These are phyloP conservation scores for Schwanniomyces occidentalis DNA, from an alignment of 805 yeast species.

Conservation along the genomic window DNA sequence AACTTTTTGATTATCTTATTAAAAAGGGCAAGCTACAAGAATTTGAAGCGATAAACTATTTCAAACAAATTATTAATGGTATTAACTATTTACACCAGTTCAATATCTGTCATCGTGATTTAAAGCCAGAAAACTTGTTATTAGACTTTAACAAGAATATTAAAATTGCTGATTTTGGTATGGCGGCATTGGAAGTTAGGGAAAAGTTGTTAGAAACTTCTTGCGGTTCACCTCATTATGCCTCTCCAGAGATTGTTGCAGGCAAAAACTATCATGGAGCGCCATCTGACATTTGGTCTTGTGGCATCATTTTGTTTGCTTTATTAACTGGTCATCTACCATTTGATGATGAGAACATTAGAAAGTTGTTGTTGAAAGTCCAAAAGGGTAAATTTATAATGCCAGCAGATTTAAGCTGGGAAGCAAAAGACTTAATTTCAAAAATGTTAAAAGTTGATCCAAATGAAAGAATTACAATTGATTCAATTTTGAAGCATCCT, in stretches of 20 bases:
- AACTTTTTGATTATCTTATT: constrained; percentile 72
- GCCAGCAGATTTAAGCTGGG: constrained; percentile 63
- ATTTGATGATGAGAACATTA: constrained; percentile 79
- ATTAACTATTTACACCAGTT: constrained; percentile 80
- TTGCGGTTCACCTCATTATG: constrained; percentile 88
- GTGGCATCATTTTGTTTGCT: constrained; percentile 82
- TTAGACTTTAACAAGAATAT: constrained; percentile 67
- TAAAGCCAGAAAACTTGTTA: constrained; percentile 77
- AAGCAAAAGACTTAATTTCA: constrained; percentile 66
- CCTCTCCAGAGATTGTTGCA: constrained; percentile 83
- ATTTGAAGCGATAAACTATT: constrained; percentile 71
- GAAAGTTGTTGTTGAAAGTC: constrained; percentile 68
- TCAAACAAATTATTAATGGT: constrained; percentile 75
- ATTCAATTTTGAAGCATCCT: constrained; percentile 60
- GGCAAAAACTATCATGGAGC: constrained; percentile 80
- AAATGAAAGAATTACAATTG: constrained; percentile 65
- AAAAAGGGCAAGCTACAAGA: constrained; percentile 71
- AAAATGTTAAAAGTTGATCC: constrained; percentile 74
- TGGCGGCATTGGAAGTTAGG: constrained; percentile 81
- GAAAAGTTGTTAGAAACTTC: constrained; percentile 74
- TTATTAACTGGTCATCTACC: constrained; percentile 79
- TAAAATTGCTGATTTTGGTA: constrained; percentile 84
- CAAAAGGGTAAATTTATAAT: constrained; percentile 74
- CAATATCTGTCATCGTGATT: constrained; percentile 78
- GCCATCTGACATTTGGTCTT: constrained; percentile 86